Conservation (phyloP, 2,329 filamentous ascomycete genomes). For the Hymenoscyphus infarciens region DNA sequence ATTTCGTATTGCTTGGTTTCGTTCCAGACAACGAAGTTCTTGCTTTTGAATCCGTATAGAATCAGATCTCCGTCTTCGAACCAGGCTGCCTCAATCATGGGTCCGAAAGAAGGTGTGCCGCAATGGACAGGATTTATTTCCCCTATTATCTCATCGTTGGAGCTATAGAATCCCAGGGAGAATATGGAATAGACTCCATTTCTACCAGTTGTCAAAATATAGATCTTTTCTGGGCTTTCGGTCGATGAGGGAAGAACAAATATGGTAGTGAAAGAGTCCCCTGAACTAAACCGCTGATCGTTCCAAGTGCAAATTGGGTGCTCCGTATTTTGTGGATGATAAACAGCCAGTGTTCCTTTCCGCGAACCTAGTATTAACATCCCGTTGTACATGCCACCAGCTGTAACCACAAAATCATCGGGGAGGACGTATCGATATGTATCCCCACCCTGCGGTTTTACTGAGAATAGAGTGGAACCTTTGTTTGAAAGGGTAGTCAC, state of each 20-base stretch:
- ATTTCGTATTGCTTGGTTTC: constrained; percentile 67
- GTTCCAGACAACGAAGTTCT: constrained; percentile 78
- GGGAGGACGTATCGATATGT: constrained; percentile 30
- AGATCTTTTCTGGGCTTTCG: constrained; percentile 28
- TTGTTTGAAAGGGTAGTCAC: constrained; percentile 36
- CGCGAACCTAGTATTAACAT: constrained; percentile 53
- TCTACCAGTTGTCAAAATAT: constrained; percentile 69
- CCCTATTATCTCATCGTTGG: not conserved
- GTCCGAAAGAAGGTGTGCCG: constrained; percentile 66
- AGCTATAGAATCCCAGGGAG: constrained; percentile 17
- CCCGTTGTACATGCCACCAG: constrained; percentile 41
- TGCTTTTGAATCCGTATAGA: constrained; percentile 77
- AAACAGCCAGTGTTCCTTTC: constrained; percentile 50
- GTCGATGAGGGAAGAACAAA: constrained; percentile 37
- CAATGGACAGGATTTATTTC: constrained; percentile 55
- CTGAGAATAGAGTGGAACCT: constrained; percentile 34
- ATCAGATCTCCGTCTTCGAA: constrained; percentile 58
- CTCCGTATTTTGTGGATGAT: constrained; percentile 32
- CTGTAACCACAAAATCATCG: constrained; percentile 47
- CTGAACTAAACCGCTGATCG: constrained; percentile 35
- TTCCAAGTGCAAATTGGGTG: constrained; percentile 22
- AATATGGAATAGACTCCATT: constrained; percentile 73
- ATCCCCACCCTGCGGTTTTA: not conserved
- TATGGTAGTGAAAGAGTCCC: constrained; percentile 67
- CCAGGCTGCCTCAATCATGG: constrained; percentile 71